A percentile compares a stretch with the other conserved stretches of the same genome.
These are phyloP conservation scores for Pestalotiopsis fici DNA, from an alignment of 2,329 filamentous ascomycete species.

Conservation along the genomic window DNA sequence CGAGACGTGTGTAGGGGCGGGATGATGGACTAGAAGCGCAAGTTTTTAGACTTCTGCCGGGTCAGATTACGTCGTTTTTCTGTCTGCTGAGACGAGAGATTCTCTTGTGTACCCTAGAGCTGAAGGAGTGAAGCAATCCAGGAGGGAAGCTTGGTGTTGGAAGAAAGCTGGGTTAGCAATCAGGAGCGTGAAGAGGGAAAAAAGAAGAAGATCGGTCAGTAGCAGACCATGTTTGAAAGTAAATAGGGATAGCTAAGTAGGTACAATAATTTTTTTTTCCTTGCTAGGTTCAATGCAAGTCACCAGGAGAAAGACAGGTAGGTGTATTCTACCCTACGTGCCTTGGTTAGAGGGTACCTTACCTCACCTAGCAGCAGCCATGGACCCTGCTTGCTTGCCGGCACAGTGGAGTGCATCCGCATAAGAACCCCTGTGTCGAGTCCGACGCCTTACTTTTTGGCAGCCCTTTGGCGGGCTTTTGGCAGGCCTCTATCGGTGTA, in stretches of 20 bases:
- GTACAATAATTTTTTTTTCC: neutral
- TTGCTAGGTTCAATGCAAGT: neutral
- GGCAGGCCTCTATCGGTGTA: no score
- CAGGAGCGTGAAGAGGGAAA: constrained; percentile 3
- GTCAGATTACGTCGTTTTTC: neutral
- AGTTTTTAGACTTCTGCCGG: neutral
- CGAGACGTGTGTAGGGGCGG: neutral
- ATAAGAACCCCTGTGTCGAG: no score
- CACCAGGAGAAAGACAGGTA: constrained; percentile 3
- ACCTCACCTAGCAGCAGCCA: neutral
- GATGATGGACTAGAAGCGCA: neutral
- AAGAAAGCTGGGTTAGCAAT: neutral
- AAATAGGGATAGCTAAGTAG: neutral
- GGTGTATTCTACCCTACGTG: neutral
- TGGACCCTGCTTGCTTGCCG: neutral
- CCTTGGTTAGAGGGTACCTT: neutral
- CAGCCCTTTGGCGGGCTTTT: no score
- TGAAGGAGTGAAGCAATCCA: constrained; percentile 31
- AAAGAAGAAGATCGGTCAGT: neutral
- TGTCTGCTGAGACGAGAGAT: neutral
- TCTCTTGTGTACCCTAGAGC: constrained; percentile 18
- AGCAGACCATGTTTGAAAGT: neutral
- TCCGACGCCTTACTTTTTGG: no score
- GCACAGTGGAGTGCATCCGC: no score
- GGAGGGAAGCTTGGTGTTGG: constrained; percentile 10